Evolutionary conservation across 1,284 basidiomycete genomes (phyloP), one percentile per base, ranked within the genome.

Genomic region (Tylopilus orsonianus): DNA sequence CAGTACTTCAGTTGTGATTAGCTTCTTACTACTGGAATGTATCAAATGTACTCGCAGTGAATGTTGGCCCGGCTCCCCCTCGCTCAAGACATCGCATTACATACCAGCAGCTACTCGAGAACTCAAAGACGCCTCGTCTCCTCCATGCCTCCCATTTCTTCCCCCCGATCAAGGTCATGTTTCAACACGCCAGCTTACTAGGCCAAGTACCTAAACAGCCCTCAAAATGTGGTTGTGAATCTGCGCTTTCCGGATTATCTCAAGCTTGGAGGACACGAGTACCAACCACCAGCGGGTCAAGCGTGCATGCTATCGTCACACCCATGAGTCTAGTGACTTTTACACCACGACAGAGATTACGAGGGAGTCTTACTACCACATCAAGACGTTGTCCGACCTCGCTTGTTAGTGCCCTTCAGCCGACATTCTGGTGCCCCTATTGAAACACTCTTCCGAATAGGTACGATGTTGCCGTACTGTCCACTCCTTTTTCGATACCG

Each of bases 301-400:
- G 6, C 72, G 80, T 49, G 72, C 86, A 36, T 86, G 85, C 55
- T 85, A 89, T 61, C 77, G 81, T 26, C 66, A 93, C 90, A 1
- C 82, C 81, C 27, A 91, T 91, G 88, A 88, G 88, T 2, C 75
- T 91, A n/a, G n/a, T n/a, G n/a, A n/a, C n/a, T n/a, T n/a, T n/a
- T n/a, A n/a, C n/a, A n/a, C n/a, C n/a, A n/a, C n/a, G n/a, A n/a
- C n/a, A n/a, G n/a, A n/a, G n/a, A n/a, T n/a, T n/a, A 10, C 26
- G 26, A 10, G 10, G 26, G 6, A 26, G 26, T 26, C 26, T 26
- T 26, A 26, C 26, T 10, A 26, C 10, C 26, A 10, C 26, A 26
- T 10, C 26, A 26, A 26, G 26, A 26, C 26, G 10, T 26, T 26
- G 26, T 26, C 26, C 10, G 6, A 26, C 26, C 26, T 26, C 5